These are phyloP conservation scores for Ustilago curta DNA, from an alignment of 1,284 basidiomycete species.

Conservation along the genomic window DNA sequence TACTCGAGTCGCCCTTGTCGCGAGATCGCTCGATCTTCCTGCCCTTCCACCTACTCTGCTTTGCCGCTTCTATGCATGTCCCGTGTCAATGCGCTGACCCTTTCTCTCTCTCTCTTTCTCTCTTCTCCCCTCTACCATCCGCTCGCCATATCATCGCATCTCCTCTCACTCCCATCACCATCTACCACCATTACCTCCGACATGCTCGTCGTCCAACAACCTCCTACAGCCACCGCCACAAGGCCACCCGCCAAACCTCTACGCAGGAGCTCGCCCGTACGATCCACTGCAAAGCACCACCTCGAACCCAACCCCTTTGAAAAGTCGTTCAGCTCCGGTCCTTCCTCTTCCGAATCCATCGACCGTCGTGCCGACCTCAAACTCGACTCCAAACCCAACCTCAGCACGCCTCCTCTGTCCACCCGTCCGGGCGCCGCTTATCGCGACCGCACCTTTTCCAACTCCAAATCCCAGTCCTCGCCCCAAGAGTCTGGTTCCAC, in stretches of 20 bases:
- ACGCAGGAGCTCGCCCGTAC: conserved; percentile 26
- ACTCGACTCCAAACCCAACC: conserved; percentile 24
- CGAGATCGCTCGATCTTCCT: conserved; percentile 26
- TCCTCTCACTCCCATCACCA: conserved; percentile 1
- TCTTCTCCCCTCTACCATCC: conserved; percentile 2
- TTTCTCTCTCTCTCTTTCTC: neutral
- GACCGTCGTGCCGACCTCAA: conserved; percentile 46
- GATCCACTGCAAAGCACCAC: conserved; percentile 61
- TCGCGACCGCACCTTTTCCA: conserved; percentile 37
- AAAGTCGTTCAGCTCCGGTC: conserved; percentile 82
- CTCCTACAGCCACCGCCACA: conserved; percentile 44
- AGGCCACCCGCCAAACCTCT: conserved; percentile 47
- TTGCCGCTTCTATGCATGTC: neutral
- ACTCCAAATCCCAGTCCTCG: conserved; percentile 41
- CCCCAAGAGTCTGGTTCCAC: conserved; percentile 37
- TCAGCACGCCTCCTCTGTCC: conserved; percentile 50
- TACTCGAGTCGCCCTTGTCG: neutral
- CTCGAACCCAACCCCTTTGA: conserved; percentile 97
- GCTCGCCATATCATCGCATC: neutral
- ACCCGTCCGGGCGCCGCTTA: conserved; percentile 49
- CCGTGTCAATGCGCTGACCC: conserved; percentile 3
- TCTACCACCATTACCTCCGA: conserved; percentile 8
- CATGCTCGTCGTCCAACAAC: conserved; percentile 34
- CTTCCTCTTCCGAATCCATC: conserved; percentile 63
- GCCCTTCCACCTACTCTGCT: conserved; percentile 3